These are phyloP conservation scores for Termitomyces sp. DNA, from an alignment of 768 basidiomycete species.

Conservation along the genomic window DNA sequence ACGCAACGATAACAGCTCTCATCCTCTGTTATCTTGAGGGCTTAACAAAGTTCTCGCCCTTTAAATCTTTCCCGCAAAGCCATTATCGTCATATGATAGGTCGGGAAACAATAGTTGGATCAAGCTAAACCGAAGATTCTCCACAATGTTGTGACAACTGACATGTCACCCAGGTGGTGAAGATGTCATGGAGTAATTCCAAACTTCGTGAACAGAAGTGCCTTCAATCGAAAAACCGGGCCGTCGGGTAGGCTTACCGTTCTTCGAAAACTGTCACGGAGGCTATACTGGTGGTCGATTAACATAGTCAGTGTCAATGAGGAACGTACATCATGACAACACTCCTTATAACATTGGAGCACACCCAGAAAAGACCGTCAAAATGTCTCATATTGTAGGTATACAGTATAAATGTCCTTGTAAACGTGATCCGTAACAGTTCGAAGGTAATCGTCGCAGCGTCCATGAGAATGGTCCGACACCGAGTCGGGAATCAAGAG, in stretches of 20 bases:
- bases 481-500: conserved; percentile 29
- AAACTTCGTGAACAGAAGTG: conserved; percentile 5
- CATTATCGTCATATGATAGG: not conserved
- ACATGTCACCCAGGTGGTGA: conserved; percentile 3
- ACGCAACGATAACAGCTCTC: conserved; percentile 24
- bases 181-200: not conserved
- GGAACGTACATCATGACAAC: not conserved
- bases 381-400: conserved; percentile 41
- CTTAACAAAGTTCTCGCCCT: not conserved
- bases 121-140: not conserved
- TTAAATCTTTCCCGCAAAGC: conserved; percentile 2
- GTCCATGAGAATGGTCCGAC: conserved; percentile 38
- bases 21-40: conserved; percentile 15
- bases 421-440: conserved; percentile 34
- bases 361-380: conserved; percentile 24
- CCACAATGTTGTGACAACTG: not conserved
- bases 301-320: not conserved
- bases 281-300: not conserved
- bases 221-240: not conserved
- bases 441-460: conserved; percentile 27
- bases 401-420: conserved; percentile 45
- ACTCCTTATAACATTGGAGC: not conserved
- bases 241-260: not conserved
- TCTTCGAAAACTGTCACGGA: no score
- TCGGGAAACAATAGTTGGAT: not conserved